Percentiles rank a stretch among this genome's conserved stretches.
Conservation (phyloP, 2,329 filamentous ascomycete species). For the Sphaceloma murrayae region DNA sequence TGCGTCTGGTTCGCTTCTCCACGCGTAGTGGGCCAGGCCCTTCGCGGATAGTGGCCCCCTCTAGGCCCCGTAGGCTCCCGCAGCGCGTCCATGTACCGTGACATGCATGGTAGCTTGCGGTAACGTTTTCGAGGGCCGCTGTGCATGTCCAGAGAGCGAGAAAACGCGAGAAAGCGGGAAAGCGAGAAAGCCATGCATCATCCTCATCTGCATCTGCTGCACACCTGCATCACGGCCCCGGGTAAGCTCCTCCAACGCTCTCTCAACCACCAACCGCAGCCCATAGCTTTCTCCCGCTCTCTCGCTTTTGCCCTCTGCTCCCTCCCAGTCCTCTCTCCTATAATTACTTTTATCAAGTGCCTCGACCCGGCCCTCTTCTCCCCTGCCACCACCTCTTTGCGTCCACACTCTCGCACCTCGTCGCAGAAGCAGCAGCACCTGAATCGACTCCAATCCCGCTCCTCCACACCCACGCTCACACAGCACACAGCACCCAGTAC, state of each 20-base stretch:
- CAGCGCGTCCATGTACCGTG: too few relatives aligned
- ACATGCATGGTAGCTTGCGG: too few relatives aligned
- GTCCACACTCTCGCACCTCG: too few relatives aligned
- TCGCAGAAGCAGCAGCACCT: conserved; percentile 5
- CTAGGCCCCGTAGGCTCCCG: too few relatives aligned
- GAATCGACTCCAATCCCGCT: not conserved
- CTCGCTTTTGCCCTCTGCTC: not conserved
- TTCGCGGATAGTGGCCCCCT: too few relatives aligned
- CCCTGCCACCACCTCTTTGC: not conserved
- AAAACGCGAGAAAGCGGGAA: not conserved
- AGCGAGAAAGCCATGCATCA: not conserved
- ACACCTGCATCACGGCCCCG: not conserved
- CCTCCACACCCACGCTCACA: conserved; percentile 3
- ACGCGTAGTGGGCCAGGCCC: too few relatives aligned
- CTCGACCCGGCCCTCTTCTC: conserved; percentile 9
- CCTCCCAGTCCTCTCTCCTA: conserved; percentile 1
- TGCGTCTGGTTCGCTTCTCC: too few relatives aligned
- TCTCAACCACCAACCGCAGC: conserved; percentile 8
- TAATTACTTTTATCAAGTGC: conserved; percentile 11
- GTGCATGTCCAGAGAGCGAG: not conserved
- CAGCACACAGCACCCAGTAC: conserved; percentile 1
- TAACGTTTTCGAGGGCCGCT: not conserved
- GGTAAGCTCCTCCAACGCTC: conserved; percentile 1
- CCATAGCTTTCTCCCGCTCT: not conserved
- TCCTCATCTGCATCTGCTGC: too few relatives aligned